These are phyloP conservation scores for Lophium mytilinum DNA, from an alignment of 495 filamentous ascomycete genomes.

Conservation along the genomic window DNA sequence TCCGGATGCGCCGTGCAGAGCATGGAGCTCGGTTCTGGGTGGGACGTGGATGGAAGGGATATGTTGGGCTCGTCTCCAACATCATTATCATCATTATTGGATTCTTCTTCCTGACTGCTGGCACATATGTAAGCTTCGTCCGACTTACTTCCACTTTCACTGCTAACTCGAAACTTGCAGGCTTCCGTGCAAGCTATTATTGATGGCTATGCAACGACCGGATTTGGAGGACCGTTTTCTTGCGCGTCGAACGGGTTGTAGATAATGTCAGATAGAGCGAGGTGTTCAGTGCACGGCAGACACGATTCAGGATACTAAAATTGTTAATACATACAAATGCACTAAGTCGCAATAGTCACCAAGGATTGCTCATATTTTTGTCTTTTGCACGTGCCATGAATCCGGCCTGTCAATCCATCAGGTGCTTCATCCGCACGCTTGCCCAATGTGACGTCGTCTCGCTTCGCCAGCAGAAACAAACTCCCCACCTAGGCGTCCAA, in stretches of 20 bases:
- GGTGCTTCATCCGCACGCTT: no score
- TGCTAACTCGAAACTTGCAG: slow-evolving; percentile 9
- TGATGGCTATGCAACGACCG: slow-evolving; percentile 28
- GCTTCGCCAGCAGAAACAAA: no score
- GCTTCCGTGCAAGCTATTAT: slow-evolving; percentile 35
- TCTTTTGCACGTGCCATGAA: no score
- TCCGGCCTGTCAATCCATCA: no score
- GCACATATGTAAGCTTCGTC: slow-evolving; percentile 61
- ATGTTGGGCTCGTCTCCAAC: slow-evolving; percentile 55
- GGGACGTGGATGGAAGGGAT: slow-evolving; percentile 52
- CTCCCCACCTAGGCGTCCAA: no score
- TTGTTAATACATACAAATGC: no score
- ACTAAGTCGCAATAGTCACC: no score
- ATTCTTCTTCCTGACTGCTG: slow-evolving; percentile 63
- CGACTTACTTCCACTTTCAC: not conserved
- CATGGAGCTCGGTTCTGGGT: slow-evolving; percentile 53
- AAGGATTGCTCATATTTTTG: no score
- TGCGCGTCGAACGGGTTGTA: slow-evolving; percentile 30
- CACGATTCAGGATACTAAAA: no score
- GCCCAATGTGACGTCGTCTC: no score
- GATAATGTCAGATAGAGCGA: no score
- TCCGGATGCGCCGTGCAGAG: slow-evolving; percentile 69
- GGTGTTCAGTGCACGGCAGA: no score
- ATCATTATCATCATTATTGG: slow-evolving; percentile 62
- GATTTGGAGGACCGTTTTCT: slow-evolving; percentile 35